Evolutionary conservation across 164 flowering plant genomes (phyloP).

Genomic region (Stephania japonica): DNA sequence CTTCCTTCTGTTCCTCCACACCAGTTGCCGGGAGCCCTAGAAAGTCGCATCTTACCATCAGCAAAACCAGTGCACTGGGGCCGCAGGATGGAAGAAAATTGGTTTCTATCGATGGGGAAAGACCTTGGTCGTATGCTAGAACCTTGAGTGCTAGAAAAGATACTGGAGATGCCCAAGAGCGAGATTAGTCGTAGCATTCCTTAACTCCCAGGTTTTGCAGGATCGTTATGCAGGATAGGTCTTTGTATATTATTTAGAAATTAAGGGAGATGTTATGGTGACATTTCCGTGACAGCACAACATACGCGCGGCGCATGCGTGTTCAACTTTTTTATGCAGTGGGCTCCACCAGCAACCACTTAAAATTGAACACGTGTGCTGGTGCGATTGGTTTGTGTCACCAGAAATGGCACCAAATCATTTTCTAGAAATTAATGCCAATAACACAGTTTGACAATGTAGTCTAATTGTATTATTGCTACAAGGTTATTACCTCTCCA

Average conservation of each 20-base stretch:
- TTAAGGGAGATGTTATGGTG: too few relatives aligned
- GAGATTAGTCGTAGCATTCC: slow-evolving; percentile 13
- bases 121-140: slow-evolving; percentile 26
- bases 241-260: slow-evolving; percentile 15
- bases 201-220: neutral
- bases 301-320: too few relatives aligned
- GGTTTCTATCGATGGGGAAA: slow-evolving; percentile 19
- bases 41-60: slow-evolving; percentile 12
- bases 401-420: too few relatives aligned
- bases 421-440: slow-evolving; percentile 7
- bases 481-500: neutral
- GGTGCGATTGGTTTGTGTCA: too few relatives aligned
- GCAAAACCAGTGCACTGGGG: slow-evolving; percentile 8
- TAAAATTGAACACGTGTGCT: too few relatives aligned
- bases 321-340: too few relatives aligned
- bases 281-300: too few relatives aligned
- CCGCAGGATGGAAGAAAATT: slow-evolving; percentile 22
- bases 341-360: too few relatives aligned
- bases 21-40: slow-evolving; percentile 28
- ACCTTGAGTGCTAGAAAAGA: slow-evolving; percentile 25
- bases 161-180: slow-evolving; percentile 24
- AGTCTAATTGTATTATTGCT: neutral
- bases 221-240: slow-evolving; percentile 5
- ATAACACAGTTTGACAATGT: slow-evolving; percentile 4
- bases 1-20: slow-evolving; percentile 29